Percentiles rank a stretch among this genome's conserved stretches.
phyloP scores from a whole-genome alignment of 495 filamentous ascomycete species.

The Trichoderma parareesei region DNA sequence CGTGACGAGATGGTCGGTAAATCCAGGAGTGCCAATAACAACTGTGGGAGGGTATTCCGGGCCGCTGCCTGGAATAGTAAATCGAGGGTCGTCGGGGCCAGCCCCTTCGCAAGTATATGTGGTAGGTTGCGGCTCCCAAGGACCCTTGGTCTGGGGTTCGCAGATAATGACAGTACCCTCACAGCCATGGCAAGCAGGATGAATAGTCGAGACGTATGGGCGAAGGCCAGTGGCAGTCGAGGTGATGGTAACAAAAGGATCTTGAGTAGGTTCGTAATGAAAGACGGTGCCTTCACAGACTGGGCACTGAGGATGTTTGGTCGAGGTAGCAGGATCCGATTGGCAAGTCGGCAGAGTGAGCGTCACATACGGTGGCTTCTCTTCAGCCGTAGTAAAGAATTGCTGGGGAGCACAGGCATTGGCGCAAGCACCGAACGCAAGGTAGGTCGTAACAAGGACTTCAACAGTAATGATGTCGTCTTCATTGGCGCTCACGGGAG shows the following conservation, averaged over 20 bases:
- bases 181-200: slow-evolving; percentile 4
- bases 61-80: slow-evolving; percentile 5
- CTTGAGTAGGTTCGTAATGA: slow-evolving; percentile 9
- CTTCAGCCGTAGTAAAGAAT: neutral
- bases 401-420: neutral
- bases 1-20: neutral
- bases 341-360: slow-evolving; percentile 6
- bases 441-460: slow-evolving; percentile 10
- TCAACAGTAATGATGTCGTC: neutral
- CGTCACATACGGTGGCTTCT: slow-evolving; percentile 2
- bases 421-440: neutral
- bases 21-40: neutral
- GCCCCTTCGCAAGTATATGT: neutral
- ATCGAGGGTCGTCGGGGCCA: neutral
- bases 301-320: neutral
- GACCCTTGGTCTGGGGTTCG: neutral
- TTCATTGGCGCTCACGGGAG: neutral
- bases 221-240: neutral
- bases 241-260: neutral
- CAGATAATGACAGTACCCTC: slow-evolving; percentile 9
- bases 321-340: neutral
- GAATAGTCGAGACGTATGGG: slow-evolving; percentile 4
- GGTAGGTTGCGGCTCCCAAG: neutral
- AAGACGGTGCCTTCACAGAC: slow-evolving; percentile 8
- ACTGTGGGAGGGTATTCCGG: neutral